These are phyloP conservation scores for Clohesyomyces aquaticus DNA, from an alignment of 495 filamentous ascomycete genomes.

Conservation along the genomic window DNA sequence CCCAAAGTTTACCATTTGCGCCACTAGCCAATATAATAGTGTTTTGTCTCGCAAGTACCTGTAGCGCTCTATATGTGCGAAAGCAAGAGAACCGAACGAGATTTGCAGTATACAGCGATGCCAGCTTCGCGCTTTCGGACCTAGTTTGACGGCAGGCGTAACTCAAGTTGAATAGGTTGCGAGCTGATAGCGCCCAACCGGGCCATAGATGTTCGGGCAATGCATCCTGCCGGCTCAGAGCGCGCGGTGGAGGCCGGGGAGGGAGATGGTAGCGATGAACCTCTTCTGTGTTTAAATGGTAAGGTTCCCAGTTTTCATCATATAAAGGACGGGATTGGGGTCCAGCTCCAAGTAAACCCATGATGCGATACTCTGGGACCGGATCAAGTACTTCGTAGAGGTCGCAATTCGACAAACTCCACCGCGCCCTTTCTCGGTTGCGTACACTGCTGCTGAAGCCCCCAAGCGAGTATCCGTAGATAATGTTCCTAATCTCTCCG, in stretches of 20 bases:
- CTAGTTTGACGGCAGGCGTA: neutral
- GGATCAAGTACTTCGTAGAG: neutral
- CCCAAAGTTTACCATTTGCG: neutral
- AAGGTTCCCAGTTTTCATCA: constrained; percentile 1
- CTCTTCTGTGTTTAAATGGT: neutral
- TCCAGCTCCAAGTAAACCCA: neutral
- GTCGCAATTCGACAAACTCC: neutral
- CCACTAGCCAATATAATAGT: neutral
- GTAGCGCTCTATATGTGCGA: neutral
- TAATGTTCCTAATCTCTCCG: constrained; percentile 1
- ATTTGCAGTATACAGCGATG: neutral
- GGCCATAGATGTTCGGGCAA: neutral
- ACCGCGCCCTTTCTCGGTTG: neutral
- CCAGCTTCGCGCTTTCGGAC: neutral
- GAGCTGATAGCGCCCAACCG: neutral
- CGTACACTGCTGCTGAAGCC: neutral
- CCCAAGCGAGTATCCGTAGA: neutral
- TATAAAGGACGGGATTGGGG: constrained; percentile 1
- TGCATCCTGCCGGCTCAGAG: neutral
- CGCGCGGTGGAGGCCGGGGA: neutral
- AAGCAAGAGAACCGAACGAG: neutral
- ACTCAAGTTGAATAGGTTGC: constrained; percentile 1
- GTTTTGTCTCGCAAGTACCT: neutral
- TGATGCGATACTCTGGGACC: neutral
- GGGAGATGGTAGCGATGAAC: neutral